These are phyloP conservation scores for Leccinellum rugosiceps DNA, from an alignment of 768 basidiomycete genomes.

Conservation along the genomic window DNA sequence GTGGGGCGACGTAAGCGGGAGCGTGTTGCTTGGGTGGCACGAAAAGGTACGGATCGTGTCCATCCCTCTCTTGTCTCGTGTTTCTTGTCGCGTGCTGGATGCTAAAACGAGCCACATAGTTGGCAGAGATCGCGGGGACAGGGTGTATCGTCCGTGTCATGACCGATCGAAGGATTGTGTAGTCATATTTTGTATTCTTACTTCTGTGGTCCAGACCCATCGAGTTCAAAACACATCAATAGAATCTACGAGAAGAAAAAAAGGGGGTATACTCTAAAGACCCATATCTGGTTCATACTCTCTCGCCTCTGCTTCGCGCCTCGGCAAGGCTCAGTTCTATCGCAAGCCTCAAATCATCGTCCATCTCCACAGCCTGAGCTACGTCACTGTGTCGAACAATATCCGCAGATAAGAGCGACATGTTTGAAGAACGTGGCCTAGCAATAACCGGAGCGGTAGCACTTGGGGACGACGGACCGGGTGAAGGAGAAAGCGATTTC, in stretches of 20 bases:
- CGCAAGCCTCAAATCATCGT: constrained; percentile 62
- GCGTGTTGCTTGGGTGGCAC: constrained; percentile 80
- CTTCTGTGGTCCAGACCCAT: background rate
- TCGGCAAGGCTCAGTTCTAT: constrained; percentile 73
- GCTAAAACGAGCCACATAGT: constrained; percentile 38
- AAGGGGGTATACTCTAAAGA: background rate
- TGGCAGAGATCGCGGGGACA: constrained; percentile 91
- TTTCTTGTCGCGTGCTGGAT: constrained; percentile 16
- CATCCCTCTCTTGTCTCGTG: background rate
- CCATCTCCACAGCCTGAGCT: constrained; percentile 36
- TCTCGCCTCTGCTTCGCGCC: constrained; percentile 12
- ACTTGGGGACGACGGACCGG: constrained; percentile 17
- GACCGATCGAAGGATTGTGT: constrained; percentile 63
- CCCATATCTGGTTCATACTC: constrained; percentile 3
- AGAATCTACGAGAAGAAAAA: background rate
- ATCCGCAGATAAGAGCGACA: constrained; percentile 15
- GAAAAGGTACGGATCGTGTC: constrained; percentile 68
- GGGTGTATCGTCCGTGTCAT: constrained; percentile 91
- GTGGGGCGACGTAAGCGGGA: constrained; percentile 60
- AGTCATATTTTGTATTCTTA: constrained; percentile 12
- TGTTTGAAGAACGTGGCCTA: constrained; percentile 6
- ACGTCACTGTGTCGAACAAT: constrained; percentile 2
- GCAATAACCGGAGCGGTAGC: constrained; percentile 7
- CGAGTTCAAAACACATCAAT: background rate
- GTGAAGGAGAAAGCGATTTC: constrained; percentile 17